These are phyloP conservation scores for Morella rubra DNA, from an alignment of 306 rosid species.

Conservation along the genomic window DNA sequence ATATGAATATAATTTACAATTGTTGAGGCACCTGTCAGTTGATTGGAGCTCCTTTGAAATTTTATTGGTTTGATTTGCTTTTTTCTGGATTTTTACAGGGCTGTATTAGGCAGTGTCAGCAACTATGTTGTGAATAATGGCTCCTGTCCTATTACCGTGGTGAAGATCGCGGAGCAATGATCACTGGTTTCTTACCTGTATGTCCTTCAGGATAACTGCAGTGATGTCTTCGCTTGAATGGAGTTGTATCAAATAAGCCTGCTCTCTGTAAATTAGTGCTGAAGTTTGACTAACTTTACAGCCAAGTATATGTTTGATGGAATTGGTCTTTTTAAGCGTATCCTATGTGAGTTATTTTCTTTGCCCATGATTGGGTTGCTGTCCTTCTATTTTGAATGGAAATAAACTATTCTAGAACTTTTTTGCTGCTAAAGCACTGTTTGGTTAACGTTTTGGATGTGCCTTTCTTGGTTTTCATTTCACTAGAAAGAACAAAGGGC, in stretches of 20 bases:
- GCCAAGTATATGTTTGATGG: too few relatives aligned
- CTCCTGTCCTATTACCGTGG: conserved; percentile 73
- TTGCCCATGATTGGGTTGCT: background rate
- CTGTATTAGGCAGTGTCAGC: conserved; percentile 85
- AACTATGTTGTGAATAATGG: conserved; percentile 71
- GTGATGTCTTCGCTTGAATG: conserved; percentile 7
- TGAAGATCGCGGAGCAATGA: conserved; percentile 40
- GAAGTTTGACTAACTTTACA: too few relatives aligned
- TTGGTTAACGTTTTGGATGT: background rate
- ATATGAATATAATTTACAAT: background rate
- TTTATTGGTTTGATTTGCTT: conserved; percentile 18
- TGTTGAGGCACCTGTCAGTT: background rate
- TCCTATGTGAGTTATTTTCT: background rate
- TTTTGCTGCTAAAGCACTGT: background rate
- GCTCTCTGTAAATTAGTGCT: too few relatives aligned
- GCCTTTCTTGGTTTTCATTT: background rate
- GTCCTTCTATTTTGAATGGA: background rate
- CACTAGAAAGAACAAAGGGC: background rate
- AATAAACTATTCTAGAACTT: background rate
- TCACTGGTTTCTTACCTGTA: background rate
- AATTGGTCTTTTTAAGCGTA: background rate
- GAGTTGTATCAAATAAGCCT: background rate
- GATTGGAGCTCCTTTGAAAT: background rate
- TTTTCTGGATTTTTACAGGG: conserved; percentile 42
- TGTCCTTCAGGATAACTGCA: conserved; percentile 22